These are phyloP conservation scores for Trametes sp. DNA, from an alignment of 1,284 basidiomycete genomes.

Conservation along the genomic window DNA sequence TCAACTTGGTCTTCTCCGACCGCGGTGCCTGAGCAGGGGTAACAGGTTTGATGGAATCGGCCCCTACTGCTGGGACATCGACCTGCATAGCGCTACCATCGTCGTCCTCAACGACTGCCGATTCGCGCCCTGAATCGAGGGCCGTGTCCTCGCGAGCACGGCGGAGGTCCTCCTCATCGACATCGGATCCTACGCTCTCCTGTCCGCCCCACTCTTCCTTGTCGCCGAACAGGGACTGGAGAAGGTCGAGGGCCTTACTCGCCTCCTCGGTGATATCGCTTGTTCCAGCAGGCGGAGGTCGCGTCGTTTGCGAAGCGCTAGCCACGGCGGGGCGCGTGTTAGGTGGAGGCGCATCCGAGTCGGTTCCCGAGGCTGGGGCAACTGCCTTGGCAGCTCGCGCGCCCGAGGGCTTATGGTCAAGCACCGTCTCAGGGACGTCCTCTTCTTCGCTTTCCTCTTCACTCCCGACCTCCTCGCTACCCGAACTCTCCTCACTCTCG, in stretches of 20 bases:
- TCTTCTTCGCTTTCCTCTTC: not conserved
- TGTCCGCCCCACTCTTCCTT: conserved; percentile 58
- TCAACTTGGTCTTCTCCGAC: conserved; percentile 50
- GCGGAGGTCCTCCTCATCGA: conserved; percentile 54
- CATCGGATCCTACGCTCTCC: conserved; percentile 59
- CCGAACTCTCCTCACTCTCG: conserved; percentile 15
- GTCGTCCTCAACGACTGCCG: conserved; percentile 34
- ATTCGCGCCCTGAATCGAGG: conserved; percentile 40
- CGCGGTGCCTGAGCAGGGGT: conserved; percentile 5
- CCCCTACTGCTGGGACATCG: conserved; percentile 13
- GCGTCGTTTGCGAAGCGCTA: conserved; percentile 7
- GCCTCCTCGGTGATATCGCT: conserved; percentile 56
- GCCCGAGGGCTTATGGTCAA: not conserved
- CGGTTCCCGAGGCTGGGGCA: not conserved
- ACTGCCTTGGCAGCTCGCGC: not conserved
- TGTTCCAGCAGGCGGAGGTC: conserved; percentile 12
- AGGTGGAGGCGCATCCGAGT: no score
- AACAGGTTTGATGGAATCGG: conserved; percentile 4
- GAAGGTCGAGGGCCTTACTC: conserved; percentile 53
- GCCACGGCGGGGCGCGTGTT: conserved; percentile 8
- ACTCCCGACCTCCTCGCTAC: conserved; percentile 18
- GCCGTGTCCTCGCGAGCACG: conserved; percentile 17
- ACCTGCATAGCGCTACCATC: conserved; percentile 26
- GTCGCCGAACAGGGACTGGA: conserved; percentile 60
- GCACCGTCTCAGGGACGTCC: not conserved